Percentiles rank a stretch among this genome's conserved stretches.
These are phyloP conservation scores for Sclerotinia trifoliorum DNA, from an alignment of 2,329 filamentous ascomycete species.

Conservation along the genomic window DNA sequence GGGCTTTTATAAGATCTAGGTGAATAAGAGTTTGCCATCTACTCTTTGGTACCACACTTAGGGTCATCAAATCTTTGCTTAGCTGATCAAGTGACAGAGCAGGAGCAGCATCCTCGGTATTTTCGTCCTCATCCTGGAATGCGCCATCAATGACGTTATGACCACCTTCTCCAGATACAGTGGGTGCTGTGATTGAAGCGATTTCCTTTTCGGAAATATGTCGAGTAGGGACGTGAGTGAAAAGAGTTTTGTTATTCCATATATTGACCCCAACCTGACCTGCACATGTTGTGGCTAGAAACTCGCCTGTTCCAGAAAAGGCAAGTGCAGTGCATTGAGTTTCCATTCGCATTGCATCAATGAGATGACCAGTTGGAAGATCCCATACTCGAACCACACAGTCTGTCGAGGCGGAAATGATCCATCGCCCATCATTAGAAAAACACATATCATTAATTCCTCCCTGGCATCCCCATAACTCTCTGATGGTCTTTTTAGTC, in stretches of 20 bases:
- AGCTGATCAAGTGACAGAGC: slow-evolving; percentile 71
- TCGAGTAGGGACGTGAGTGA: slow-evolving; percentile 81
- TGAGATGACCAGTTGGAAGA: slow-evolving; percentile 89
- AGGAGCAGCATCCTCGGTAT: slow-evolving; percentile 54
- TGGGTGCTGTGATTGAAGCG: slow-evolving; percentile 63
- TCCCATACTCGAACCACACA: slow-evolving; percentile 87
- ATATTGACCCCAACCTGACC: slow-evolving; percentile 85
- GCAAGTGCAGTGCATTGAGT: slow-evolving; percentile 79
- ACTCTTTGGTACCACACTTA: slow-evolving; percentile 85
- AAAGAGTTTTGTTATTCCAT: slow-evolving; percentile 93
- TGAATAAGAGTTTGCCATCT: slow-evolving; percentile 94
- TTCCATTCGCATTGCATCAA: slow-evolving; percentile 82
- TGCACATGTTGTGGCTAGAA: slow-evolving; percentile 83
- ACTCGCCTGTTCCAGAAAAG: slow-evolving; percentile 89
- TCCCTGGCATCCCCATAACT: slow-evolving; percentile 79
- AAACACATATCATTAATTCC: slow-evolving; percentile 81
- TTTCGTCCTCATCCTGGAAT: slow-evolving; percentile 56
- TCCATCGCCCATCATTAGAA: slow-evolving; percentile 90
- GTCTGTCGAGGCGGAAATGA: slow-evolving; percentile 83
- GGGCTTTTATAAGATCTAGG: slow-evolving; percentile 82
- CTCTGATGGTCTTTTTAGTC: slow-evolving; percentile 86
- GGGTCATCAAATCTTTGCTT: slow-evolving; percentile 76
- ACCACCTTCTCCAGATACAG: slow-evolving; percentile 79
- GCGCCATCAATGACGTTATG: slow-evolving; percentile 73
- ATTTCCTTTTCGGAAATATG: slow-evolving; percentile 80